Evolutionary conservation across 2,329 filamentous ascomycete genomes (phyloP), one percentile per base, ranked within the genome.

Genomic region (Trichocomaceae sp.): DNA sequence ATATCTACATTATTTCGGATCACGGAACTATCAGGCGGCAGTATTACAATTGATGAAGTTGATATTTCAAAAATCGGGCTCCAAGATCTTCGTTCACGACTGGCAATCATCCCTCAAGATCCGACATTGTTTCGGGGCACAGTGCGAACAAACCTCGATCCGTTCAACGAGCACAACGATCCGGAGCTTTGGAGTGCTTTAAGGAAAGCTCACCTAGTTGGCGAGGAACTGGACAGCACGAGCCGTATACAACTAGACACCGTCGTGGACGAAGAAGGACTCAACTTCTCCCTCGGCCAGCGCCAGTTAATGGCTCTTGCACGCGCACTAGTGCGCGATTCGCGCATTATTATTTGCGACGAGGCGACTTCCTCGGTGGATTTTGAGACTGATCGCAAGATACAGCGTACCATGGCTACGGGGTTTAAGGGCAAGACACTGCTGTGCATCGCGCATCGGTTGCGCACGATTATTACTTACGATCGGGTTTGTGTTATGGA

Each of bases 401-500:
- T 97, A 67, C 92, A 97, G 72, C 77, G 78, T 54, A 95, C 91
- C 3, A 96, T 97, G 71, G 86, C 88, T 0, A 79, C 81, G 1
- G 91, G 85, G 0, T 97, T 97, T 77, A 79, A 81, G 52, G 91
- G 90, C 57, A 89, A 87, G 77, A 96, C 92, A 2, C 74, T 97
- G 47, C 76, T 97, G 20, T 96, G 90, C 72, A 96, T 97, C 68
- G 92, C 92, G 5, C 92, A 97, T 72, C 81, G 92, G 5, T 77
- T 97, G 64, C 86, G 89, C 66, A 97, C 93, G 1, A 96, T 99
- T 59, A 86, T 97, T 59, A 84, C 85, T 26, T 97, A 97, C 71
- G 92, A 99, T 71, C 84, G 92, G 47, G 96, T 99, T 67, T 92
- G 90, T 64, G 93, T 99, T 62, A 95, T 99, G 91, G 92, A 97